A percentile compares a stretch with the other conserved stretches of the same genome.
Evolutionary conservation across 2,329 filamentous ascomycete genomes (phyloP).

Genomic region (Capronia americana): DNA sequence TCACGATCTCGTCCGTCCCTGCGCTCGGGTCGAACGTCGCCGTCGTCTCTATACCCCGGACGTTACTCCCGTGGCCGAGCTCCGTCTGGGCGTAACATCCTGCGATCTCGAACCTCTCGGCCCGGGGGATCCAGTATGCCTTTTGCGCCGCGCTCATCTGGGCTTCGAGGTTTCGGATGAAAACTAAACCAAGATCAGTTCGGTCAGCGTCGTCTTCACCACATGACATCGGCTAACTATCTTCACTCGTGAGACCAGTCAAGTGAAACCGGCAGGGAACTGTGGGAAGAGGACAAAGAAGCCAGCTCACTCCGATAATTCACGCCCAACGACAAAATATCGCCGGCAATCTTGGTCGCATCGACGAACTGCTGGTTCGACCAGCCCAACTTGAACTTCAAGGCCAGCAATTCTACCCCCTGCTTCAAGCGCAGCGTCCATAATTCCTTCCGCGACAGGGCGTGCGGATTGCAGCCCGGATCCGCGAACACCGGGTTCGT

Average conservation of each 20-base stretch:
- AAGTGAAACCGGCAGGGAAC: not conserved
- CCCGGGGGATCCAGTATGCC: constrained; percentile 38
- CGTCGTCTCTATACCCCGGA: constrained; percentile 44
- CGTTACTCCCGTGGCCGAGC: constrained; percentile 43
- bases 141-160: constrained; percentile 39
- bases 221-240: not conserved
- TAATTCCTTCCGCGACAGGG: constrained; percentile 25
- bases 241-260: not conserved
- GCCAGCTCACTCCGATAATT: constrained; percentile 18
- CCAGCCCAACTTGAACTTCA: constrained; percentile 27
- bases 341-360: constrained; percentile 13
- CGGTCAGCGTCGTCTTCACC: not conserved
- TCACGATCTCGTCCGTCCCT: constrained; percentile 42
- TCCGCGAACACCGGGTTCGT: constrained; percentile 14
- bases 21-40: constrained; percentile 41
- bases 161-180: constrained; percentile 36
- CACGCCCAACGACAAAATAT: constrained; percentile 2
- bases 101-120: constrained; percentile 40
- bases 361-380: constrained; percentile 23
- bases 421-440: constrained; percentile 25
- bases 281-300: too few relatives aligned
- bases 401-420: constrained; percentile 17
- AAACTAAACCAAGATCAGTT: constrained; percentile 20
- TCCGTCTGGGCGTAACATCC: constrained; percentile 44
- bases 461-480: constrained; percentile 4